A percentile compares a stretch with the other conserved stretches of the same genome.
These are phyloP conservation scores for Eucalyptus virginea DNA, from an alignment of 345 rosid species.

Conservation along the genomic window DNA sequence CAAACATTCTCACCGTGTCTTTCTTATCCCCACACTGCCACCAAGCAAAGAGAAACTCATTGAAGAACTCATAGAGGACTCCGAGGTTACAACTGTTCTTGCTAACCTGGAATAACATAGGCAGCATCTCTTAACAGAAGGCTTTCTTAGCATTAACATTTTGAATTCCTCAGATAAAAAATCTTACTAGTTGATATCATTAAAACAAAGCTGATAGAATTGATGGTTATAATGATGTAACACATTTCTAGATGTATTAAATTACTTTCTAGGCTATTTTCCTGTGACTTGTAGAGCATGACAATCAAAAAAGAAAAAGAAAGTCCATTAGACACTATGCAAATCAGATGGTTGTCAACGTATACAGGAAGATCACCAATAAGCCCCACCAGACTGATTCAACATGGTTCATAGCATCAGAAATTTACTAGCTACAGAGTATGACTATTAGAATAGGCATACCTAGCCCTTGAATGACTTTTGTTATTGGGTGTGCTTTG, in stretches of 20 bases:
- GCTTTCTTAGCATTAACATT: background rate
- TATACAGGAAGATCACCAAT: background rate
- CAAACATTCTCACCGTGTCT: background rate
- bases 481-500: conserved; percentile 15
- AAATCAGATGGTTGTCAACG: background rate
- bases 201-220: background rate
- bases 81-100: background rate
- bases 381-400: background rate
- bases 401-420: background rate
- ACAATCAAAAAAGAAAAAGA: background rate
- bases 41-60: background rate
- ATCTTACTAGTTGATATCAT: background rate
- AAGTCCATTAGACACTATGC: background rate
- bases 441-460: background rate
- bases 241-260: background rate
- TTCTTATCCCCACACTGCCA: background rate
- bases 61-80: background rate
- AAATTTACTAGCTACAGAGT: background rate
- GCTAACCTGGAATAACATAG: background rate
- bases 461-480: conserved; percentile 26
- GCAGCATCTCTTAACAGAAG: background rate
- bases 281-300: background rate
- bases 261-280: background rate
- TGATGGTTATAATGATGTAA: background rate
- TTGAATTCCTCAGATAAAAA: background rate